Evolutionary conservation across 2,329 filamentous ascomycete genomes (phyloP), one percentile per base, ranked within the genome.

Genomic region (Magnaporthiopsis rhizophila): DNA sequence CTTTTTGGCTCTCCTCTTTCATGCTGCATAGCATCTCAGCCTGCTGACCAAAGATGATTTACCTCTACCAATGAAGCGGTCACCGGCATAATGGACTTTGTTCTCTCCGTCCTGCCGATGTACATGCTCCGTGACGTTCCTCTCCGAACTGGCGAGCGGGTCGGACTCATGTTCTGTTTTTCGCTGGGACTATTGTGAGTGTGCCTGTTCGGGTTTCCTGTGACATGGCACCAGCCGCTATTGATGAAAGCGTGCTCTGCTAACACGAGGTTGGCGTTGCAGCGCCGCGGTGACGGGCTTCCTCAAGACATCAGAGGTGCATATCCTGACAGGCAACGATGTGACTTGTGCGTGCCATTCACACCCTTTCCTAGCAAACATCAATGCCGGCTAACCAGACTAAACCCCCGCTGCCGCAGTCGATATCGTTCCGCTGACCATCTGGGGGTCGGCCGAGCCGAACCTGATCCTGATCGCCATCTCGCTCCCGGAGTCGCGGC

Each of bases 241-340:
- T 28, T 28, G 3, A 3, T 7, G 18, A 11, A n/a, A 21, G 9
- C 3, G 11, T n/a, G 8, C 7, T 1, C 21, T 21, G 45, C 45
- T 53, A 11, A 53, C 45, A 53, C n/a, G 45, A 30, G n/a, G 7
- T 11, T 8, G 45, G 18, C n/a, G 45, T 24, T 24, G 45, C 53
- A 63, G 62, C 36, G 56, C 62, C 36, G 18, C 62, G 7, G 62
- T 53, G 1, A 32, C 62, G 9, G 62, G 32, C 28, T 63, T 63
- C 32, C 45, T 58, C 21, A 63, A 63, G 56, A 34, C 56, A 6
- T n/a, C 62, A 8, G 53, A 63, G 18, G 28, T 53, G 56, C 62
- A 63, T n/a, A 24, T 58, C 30, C 30, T 38, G 12, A 21, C 57
- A 50, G 62, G 56, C 11, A 3, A 7, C 56, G 45, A 63, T 24